A percentile compares a stretch with the other conserved stretches of the same genome.
phyloP scores from a whole-genome alignment of 2,329 filamentous ascomycete genomes.

The Fusarium tuaranense region DNA sequence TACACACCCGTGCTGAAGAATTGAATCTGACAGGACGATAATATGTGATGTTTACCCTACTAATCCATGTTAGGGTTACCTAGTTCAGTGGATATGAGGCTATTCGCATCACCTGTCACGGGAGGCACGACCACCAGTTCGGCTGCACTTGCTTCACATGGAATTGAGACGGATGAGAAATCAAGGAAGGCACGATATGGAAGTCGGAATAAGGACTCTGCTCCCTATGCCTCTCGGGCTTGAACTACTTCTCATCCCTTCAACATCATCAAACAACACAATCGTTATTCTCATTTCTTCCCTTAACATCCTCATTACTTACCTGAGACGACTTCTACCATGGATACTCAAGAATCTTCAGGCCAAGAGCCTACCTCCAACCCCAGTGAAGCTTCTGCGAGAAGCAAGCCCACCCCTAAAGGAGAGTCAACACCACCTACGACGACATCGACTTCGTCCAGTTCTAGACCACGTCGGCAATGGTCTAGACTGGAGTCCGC shows the following conservation, averaged over 20 bases:
- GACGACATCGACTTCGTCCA: neutral
- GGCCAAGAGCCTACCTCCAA: neutral
- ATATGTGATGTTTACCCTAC: too few relatives aligned
- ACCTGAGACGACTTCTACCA: neutral
- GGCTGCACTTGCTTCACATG: neutral
- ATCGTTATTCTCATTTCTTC: neutral
- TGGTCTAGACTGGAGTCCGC: neutral
- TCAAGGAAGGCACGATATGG: neutral
- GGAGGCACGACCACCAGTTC: neutral
- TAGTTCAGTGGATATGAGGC: neutral
- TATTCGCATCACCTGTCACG: neutral
- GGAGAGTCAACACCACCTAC: neutral
- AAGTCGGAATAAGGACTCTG: neutral
- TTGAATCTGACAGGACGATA: neutral
- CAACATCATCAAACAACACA: neutral
- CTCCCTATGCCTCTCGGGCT: neutral
- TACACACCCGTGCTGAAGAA: conserved; percentile 7
- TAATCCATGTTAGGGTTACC: neutral
- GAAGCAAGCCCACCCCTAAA: neutral
- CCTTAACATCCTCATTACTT: neutral
- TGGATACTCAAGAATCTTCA: neutral
- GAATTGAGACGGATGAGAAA: neutral
- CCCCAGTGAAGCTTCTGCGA: too few relatives aligned
- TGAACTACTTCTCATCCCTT: neutral
- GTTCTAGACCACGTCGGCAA: neutral